phyloP scores from a whole-genome alignment of 73 alveolate species.

The Paramecium biaurelia region DNA sequence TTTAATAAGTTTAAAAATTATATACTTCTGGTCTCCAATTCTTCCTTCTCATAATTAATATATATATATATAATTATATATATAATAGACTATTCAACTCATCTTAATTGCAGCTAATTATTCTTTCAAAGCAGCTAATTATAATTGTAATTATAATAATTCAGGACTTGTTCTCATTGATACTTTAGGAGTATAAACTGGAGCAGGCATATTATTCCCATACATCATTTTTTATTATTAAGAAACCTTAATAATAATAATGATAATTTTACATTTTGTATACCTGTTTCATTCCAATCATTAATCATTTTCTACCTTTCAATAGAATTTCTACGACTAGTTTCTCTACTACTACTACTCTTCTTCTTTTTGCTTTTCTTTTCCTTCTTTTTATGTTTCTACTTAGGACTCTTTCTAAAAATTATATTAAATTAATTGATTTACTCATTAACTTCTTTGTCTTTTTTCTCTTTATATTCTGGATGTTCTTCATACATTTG shows the following conservation, averaged over 20 bases:
- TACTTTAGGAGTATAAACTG: constrained; percentile 50
- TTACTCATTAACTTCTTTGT: constrained; percentile 67
- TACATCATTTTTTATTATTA: neutral
- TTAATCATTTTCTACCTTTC: constrained; percentile 41
- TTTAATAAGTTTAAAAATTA: neutral
- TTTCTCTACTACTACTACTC: neutral
- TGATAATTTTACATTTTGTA: neutral
- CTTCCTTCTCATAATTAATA: neutral
- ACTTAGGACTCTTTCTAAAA: neutral
- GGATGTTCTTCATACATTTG: constrained; percentile 99
- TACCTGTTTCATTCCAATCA: constrained; percentile 58
- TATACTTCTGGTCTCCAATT: constrained; percentile 27
- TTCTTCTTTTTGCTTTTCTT: neutral
- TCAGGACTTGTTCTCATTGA: constrained; percentile 44
- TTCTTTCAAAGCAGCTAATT: constrained; percentile 18
- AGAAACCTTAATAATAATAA: neutral
- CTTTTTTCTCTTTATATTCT: constrained; percentile 87
- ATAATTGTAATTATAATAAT: neutral
- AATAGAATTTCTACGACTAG: constrained; percentile 30
- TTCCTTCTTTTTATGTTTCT: neutral
- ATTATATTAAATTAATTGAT: neutral
- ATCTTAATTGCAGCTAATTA: constrained; percentile 11
- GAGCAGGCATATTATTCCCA: constrained; percentile 55
- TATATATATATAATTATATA: neutral
- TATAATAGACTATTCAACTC: neutral